A percentile compares a stretch with the other conserved stretches of the same genome.
Conservation (phyloP, 176 grass and related monocot species). For the Eleusine coracana region DNA sequence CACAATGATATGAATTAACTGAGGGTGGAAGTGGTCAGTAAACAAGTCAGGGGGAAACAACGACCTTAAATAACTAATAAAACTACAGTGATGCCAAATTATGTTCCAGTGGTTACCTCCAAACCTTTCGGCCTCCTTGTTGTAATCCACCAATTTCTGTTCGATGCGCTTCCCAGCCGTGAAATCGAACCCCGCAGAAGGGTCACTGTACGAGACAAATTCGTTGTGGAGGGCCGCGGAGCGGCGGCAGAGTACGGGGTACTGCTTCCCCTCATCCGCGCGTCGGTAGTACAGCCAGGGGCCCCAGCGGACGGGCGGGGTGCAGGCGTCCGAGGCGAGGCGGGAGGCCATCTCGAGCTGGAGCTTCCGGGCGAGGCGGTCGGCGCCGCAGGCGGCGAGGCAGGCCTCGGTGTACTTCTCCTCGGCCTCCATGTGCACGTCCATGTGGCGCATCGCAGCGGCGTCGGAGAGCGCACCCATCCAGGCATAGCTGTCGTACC, state of each 20-base stretch:
- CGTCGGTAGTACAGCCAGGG: conserved; percentile 91
- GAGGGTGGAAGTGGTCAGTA: neutral
- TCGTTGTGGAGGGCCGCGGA: conserved; percentile 65
- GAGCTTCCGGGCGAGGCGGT: conserved; percentile 80
- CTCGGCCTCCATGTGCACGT: conserved; percentile 87
- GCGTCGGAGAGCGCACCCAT: conserved; percentile 76
- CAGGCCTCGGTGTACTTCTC: conserved; percentile 93
- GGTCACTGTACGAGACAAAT: conserved; percentile 84
- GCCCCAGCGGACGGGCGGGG: conserved; percentile 74
- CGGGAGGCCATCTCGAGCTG: conserved; percentile 90
- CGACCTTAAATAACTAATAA: neutral
- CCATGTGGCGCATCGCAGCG: conserved; percentile 98
- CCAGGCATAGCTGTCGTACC: conserved; percentile 76
- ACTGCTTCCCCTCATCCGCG: conserved; percentile 85
- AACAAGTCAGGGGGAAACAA: neutral
- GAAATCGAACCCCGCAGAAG: conserved; percentile 85
- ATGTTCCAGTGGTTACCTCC: conserved; percentile 58
- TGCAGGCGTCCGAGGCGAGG: conserved; percentile 71
- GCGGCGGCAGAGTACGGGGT: conserved; percentile 79
- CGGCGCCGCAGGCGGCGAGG: conserved; percentile 62
- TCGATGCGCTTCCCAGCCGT: conserved; percentile 83
- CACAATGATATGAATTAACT: neutral
- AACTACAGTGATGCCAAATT: neutral
- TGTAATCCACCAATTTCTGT: conserved; percentile 90
- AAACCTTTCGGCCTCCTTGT: conserved; percentile 87